Conservation (phyloP, 495 filamentous ascomycete species). For the Penicillium ochrochloron region DNA sequence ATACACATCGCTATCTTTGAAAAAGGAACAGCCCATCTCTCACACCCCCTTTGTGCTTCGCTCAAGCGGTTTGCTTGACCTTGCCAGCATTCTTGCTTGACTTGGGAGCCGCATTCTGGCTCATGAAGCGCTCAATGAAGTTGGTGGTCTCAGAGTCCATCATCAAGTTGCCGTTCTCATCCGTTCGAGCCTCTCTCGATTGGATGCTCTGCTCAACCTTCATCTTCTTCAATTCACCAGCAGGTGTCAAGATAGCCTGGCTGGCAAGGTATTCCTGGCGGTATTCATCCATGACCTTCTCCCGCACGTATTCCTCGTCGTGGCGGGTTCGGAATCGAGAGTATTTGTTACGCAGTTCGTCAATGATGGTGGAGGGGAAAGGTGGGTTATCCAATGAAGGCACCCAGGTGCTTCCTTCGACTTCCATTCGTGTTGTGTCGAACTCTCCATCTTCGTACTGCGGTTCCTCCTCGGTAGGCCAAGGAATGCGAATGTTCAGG, state of each 20-base stretch:
- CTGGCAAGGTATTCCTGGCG: constrained; percentile 59
- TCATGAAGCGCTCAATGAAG: constrained; percentile 47
- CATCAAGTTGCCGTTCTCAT: constrained; percentile 43
- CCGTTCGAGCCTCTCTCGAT: constrained; percentile 30
- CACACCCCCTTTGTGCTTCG: neutral
- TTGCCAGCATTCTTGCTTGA: constrained; percentile 23
- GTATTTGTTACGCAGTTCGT: constrained; percentile 88
- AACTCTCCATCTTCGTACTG: constrained; percentile 52
- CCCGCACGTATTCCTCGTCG: constrained; percentile 61
- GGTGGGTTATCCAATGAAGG: constrained; percentile 75
- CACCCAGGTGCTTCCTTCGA: constrained; percentile 73
- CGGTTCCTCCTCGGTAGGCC: constrained; percentile 59
- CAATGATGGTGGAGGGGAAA: constrained; percentile 78
- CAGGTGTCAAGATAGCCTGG: constrained; percentile 55
- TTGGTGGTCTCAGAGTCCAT: constrained; percentile 37
- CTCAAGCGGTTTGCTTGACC: constrained; percentile 21
- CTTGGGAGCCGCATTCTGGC: constrained; percentile 20
- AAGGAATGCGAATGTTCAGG: constrained; percentile 67
- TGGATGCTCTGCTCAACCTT: constrained; percentile 32
- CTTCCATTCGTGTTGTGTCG: constrained; percentile 78
- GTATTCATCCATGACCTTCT: constrained; percentile 61
- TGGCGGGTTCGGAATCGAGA: constrained; percentile 81
- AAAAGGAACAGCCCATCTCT: constrained; percentile 14
- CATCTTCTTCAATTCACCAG: constrained; percentile 35
- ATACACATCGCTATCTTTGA: constrained; percentile 42